Base-by-base conservation (phyloP, 768 basidiomycete species). In the Pulveroboletus sp. region DNA sequence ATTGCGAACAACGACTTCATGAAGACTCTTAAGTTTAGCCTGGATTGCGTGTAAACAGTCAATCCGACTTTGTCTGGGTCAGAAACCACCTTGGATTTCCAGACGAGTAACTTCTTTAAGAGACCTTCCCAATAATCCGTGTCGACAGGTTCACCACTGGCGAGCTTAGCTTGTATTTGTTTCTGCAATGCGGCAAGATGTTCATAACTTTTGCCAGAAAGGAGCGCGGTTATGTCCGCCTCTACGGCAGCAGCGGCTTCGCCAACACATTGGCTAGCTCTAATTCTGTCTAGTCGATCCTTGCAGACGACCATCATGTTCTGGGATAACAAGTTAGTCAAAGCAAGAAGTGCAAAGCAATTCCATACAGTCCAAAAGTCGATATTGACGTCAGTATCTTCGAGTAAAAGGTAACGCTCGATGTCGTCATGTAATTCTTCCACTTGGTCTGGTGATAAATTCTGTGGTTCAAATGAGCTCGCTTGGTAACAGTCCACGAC, bases 291-390 rank as follows among this genome's bases (percentile, higher is more conserved):
- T 24, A 97, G 66, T 17, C 86, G 84, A 65, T 95, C 88, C 60
- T 92, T 90, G 69, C 93, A 97, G 4, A 99, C 86, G 9, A 95
- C 90, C 83, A 94, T 89, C 92, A 99, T 97, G 59, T 97, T 89
- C 90, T 97, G 59, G 10, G 3, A 12, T 37, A 40, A 36, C 10
- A 27, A 21, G 43, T 59, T 16, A 59, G 35, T 34, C n/a, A 20
- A 38, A 17, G 37, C 6, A 14, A 47, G 14, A 36, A n/a, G 8
- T 19, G 33, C 13, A 47, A 36, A 43, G 17, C 8, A 27, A 52
- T 35, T 25, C 16, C 80, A 49, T 67, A 93, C 94, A 52, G 94
- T 94, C 97, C 97, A 99, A 67, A 98, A 99, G 57, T 99, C 95
- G 49, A 97, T 80, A 65, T 94, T 95, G 43, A 82, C 74, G 10